Percentiles rank a stretch among this genome's conserved stretches.
Conservation (phyloP, 2,329 filamentous ascomycete species). For the Penicillium freii region DNA sequence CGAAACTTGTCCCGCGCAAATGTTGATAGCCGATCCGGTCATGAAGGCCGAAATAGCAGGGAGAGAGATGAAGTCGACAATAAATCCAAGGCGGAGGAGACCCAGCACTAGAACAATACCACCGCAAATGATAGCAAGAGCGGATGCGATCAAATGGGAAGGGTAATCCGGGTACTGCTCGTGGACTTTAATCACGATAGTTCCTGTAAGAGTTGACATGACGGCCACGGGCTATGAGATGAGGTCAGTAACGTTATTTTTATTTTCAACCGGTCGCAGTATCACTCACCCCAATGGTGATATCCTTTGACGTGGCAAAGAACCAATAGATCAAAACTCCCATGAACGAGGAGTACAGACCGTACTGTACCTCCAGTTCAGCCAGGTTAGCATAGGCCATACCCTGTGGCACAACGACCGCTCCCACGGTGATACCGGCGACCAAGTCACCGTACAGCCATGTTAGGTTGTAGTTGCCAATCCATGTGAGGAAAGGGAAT, state of each 20-base stretch:
- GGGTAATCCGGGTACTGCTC: conserved; percentile 55
- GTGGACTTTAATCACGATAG: conserved; percentile 67
- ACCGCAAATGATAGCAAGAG: conserved; percentile 74
- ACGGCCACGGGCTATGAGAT: conserved; percentile 81
- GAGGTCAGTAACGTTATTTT: neutral
- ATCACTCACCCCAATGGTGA: conserved; percentile 61
- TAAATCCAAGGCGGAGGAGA: conserved; percentile 76
- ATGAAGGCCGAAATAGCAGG: conserved; percentile 92
- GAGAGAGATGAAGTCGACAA: conserved; percentile 90
- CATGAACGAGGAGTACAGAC: conserved; percentile 94
- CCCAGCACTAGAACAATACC: conserved; percentile 76
- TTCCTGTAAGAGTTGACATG: conserved; percentile 86
- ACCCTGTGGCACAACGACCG: conserved; percentile 88
- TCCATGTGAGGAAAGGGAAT: conserved; percentile 91
- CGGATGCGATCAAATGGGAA: conserved; percentile 69
- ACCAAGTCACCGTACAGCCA: conserved; percentile 89
- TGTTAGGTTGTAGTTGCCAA: conserved; percentile 78
- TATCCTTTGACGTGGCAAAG: conserved; percentile 97
- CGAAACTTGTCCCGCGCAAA: conserved; percentile 79
- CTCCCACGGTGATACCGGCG: conserved; percentile 75
- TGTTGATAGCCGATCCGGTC: conserved; percentile 91
- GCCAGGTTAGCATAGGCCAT: conserved; percentile 94
- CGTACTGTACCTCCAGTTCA: conserved; percentile 74
- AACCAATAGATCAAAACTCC: conserved; percentile 95
- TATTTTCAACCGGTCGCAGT: neutral